phyloP scores from a whole-genome alignment of 164 flowering plant species.

The Amborella trichopoda region DNA sequence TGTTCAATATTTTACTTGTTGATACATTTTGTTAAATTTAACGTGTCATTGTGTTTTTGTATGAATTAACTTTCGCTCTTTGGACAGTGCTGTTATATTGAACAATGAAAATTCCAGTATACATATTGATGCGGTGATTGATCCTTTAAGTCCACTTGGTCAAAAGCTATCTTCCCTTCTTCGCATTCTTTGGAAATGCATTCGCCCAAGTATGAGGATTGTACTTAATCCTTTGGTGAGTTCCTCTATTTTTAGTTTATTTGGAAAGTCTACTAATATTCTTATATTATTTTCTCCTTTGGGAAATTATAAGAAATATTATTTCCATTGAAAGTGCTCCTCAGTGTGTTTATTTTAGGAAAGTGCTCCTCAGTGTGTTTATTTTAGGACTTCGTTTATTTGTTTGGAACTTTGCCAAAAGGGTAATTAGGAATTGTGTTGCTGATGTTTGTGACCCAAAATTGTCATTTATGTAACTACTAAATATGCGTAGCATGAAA shows the following conservation, averaged over 20 bases:
- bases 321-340: neutral
- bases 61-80: neutral
- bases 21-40: neutral
- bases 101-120: slow-evolving; percentile 51
- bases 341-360: neutral
- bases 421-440: no score
- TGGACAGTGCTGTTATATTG: slow-evolving; percentile 66
- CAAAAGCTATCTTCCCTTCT: slow-evolving; percentile 85
- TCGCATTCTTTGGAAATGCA: slow-evolving; percentile 40
- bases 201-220: slow-evolving; percentile 92
- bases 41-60: neutral
- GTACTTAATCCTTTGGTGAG: slow-evolving; percentile 90
- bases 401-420: no score
- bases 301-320: neutral
- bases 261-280: neutral
- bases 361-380: neutral
- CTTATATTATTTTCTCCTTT: neutral
- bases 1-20: neutral
- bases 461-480: no score
- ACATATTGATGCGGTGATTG: slow-evolving; percentile 93
- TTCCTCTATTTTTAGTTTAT: neutral
- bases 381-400: no score
- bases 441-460: no score
- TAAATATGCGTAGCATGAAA: no score
- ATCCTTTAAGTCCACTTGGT: slow-evolving; percentile 82